phyloP scores from a whole-genome alignment of 139 green algal genomes.

The Chlamydomonas sp. region DNA sequence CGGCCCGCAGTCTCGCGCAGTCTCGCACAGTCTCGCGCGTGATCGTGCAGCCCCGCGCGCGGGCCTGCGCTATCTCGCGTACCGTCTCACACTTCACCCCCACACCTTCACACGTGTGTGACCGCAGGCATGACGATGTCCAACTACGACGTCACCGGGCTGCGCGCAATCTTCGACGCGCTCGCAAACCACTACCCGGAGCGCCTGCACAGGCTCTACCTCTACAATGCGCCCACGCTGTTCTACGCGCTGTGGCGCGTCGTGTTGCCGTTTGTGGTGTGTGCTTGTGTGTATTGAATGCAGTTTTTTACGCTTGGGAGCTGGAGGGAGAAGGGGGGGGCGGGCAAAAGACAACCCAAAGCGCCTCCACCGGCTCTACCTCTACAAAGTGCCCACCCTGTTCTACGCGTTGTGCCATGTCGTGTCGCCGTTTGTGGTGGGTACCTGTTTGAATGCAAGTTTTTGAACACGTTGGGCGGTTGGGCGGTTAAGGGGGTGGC shows the following conservation, averaged over 20 bases:
- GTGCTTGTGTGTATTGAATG: too few relatives aligned
- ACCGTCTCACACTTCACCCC: too few relatives aligned
- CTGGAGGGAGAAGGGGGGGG: too few relatives aligned
- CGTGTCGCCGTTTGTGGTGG: constrained; percentile 34
- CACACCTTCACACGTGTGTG: too few relatives aligned
- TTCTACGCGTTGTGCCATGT: constrained; percentile 46
- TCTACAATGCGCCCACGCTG: constrained; percentile 17
- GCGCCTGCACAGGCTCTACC: constrained; percentile 34
- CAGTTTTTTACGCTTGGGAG: too few relatives aligned
- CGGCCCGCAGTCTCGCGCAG: too few relatives aligned
- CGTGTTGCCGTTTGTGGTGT: constrained; percentile 36
- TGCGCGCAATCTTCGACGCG: constrained; percentile 39
- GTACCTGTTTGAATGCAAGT: too few relatives aligned
- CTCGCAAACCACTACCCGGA: constrained; percentile 45
- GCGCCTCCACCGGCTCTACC: constrained; percentile 33
- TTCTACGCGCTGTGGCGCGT: constrained; percentile 46
- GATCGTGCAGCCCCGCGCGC: too few relatives aligned
- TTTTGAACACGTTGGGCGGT: too few relatives aligned
- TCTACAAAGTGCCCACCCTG: constrained; percentile 15
- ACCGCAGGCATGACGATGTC: constrained; percentile 29
- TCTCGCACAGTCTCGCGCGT: too few relatives aligned
- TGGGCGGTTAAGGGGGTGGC: too few relatives aligned
- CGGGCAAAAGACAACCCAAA: constrained; percentile 42
- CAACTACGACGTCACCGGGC: constrained; percentile 25
- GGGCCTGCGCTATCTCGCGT: too few relatives aligned